These are phyloP conservation scores for Hamamelis virginiana DNA, from an alignment of 164 flowering plant genomes.

Conservation along the genomic window DNA sequence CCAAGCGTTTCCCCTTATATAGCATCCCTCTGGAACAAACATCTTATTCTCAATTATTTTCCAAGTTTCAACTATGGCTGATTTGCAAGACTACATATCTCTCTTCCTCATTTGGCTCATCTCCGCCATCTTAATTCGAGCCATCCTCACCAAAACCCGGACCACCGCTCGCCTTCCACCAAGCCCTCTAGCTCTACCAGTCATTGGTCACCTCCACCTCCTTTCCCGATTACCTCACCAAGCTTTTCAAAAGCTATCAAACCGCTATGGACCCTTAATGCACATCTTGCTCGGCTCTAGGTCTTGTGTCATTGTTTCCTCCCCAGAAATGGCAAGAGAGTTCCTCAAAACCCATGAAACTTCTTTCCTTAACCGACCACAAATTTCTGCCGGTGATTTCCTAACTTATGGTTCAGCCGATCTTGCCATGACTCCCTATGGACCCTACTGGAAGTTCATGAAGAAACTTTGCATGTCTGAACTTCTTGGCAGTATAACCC, in stretches of 20 bases:
- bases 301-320: conserved; percentile 37
- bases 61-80: too few relatives aligned
- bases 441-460: conserved; percentile 56
- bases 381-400: conserved; percentile 19
- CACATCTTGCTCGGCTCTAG: conserved; percentile 33
- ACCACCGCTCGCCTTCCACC: neutral
- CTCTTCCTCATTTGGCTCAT: neutral
- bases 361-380: conserved; percentile 29
- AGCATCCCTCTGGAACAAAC: too few relatives aligned
- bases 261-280: conserved; percentile 36
- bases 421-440: conserved; percentile 37
- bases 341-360: conserved; percentile 46
- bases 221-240: conserved; percentile 39
- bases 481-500: conserved; percentile 28
- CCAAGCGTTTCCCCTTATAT: too few relatives aligned
- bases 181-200: conserved; percentile 32
- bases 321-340: conserved; percentile 40
- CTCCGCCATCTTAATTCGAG: neutral
- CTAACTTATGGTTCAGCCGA: conserved; percentile 32
- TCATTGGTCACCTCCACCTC: conserved; percentile 43
- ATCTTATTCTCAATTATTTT: too few relatives aligned
- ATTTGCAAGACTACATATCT: neutral
- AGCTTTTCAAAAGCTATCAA: conserved; percentile 37
- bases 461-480: conserved; percentile 47
- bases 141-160: neutral